Evolutionary conservation across 495 filamentous ascomycete species (phyloP).

Genomic region (Podospora anserina): DNA sequence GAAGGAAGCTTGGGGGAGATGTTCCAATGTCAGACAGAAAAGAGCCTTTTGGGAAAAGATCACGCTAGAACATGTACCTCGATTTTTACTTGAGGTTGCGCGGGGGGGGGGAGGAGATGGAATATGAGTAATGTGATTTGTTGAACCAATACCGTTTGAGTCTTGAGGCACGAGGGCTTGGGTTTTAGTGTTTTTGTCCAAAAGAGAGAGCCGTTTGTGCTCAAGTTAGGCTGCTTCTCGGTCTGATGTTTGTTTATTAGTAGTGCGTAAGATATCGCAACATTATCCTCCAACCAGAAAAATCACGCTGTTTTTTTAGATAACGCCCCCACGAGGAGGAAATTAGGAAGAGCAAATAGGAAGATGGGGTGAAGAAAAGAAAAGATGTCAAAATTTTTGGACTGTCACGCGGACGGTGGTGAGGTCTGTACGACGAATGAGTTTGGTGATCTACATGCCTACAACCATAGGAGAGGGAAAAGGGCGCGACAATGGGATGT

Average conservation of each 20-base stretch:
- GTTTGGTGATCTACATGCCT: background rate
- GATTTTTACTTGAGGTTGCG: background rate
- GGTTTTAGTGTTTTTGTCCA: too few species aligned
- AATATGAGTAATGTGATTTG: background rate
- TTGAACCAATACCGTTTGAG: slow-evolving; percentile 17
- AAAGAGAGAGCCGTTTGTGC: too few species aligned
- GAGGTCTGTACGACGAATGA: too few species aligned
- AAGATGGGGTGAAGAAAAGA: background rate
- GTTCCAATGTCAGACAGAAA: background rate
- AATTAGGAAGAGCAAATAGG: background rate
- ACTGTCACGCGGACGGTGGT: too few species aligned
- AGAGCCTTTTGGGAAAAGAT: background rate
- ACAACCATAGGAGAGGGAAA: background rate
- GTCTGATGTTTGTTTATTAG: background rate
- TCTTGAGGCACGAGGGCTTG: slow-evolving; percentile 16
- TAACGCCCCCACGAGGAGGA: background rate
- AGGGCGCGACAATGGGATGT: background rate
- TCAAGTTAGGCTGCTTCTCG: background rate
- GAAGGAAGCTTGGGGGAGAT: background rate
- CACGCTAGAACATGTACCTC: background rate
- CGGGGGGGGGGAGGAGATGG: background rate
- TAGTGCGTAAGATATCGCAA: background rate
- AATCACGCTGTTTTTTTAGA: background rate
- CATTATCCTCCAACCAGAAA: background rate
- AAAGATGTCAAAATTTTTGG: too few species aligned